Base-by-base conservation (phyloP, 805 yeast species). In the Saccharomycopsis sp. region DNA sequence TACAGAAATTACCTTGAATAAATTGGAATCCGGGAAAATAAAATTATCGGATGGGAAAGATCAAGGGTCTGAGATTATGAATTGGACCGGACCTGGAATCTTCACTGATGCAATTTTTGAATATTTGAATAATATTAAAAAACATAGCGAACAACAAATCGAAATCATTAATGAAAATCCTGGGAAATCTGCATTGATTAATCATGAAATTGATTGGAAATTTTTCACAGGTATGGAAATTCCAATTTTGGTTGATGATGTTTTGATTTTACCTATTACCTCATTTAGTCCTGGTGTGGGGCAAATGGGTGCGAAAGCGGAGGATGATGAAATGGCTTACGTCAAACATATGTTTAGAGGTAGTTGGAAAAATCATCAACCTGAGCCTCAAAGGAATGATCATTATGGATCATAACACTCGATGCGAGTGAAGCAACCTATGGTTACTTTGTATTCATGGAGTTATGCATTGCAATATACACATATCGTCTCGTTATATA, bases 21-120 rank as follows among this genome's bases (percentile, higher is more conserved):
- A 80, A 48, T 22, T 17, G 4, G 63, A 72, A 50, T 61, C 63
- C 13, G 79, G 79, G 1, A 58, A 58, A 3, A 64, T 85, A 43
- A 58, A 60, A 0, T 62, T 67, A 43, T 63, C 75, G 0, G 63
- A 68, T 37, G 80, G 84, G 4, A 74, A 77, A 53, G 80, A 80
- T 51, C 64, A 68, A 7, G 94, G 94, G 4, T 80, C 79, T 19
- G 88, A 82, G 56, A 74, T 87, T 43, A 85, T 87, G 94, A 75
- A 81, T 56, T 86, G 96, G 96, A 86, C 97, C 0, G 98, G 98
- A 0, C 96, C 97, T 0, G 97, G 94, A 1, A 76, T 86, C 17
- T 90, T 89, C 79, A 89, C 97, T 0, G 97, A 93, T 59, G 64
- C 75, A 8, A 70, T 90, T 20, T 87, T 90, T 60, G 77, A 73